Conservation (phyloP, 768 basidiomycete genomes). For the Suillus occidentalis region DNA sequence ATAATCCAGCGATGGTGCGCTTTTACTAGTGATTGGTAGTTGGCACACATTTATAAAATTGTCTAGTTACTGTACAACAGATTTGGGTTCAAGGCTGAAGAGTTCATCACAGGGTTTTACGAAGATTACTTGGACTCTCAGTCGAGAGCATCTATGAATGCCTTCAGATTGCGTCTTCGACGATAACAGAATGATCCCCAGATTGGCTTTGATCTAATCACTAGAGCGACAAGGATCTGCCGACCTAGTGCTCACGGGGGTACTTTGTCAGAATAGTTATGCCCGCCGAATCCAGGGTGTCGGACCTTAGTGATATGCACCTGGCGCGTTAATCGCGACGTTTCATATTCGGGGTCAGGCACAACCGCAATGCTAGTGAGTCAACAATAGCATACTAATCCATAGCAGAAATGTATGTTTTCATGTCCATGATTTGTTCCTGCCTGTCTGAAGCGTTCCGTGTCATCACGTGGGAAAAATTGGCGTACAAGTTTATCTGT, state of each 20-base stretch:
- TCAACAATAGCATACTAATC: background rate
- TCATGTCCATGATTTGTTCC: background rate
- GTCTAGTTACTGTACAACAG: slow-evolving; percentile 74
- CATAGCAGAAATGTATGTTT: background rate
- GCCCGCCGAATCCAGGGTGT: background rate
- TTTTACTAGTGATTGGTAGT: slow-evolving; percentile 6
- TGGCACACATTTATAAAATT: background rate
- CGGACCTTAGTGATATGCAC: background rate
- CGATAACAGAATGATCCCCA: slow-evolving; percentile 33
- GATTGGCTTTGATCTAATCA: background rate
- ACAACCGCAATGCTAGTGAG: background rate
- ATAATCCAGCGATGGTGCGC: slow-evolving; percentile 75
- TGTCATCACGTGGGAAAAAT: background rate
- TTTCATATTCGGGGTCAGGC: too few species aligned
- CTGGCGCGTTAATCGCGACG: background rate
- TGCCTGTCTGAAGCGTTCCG: background rate
- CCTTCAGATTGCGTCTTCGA: slow-evolving; percentile 73
- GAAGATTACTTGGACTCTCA: slow-evolving; percentile 71
- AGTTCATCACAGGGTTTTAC: slow-evolving; percentile 81
- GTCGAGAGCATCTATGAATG: slow-evolving; percentile 77
- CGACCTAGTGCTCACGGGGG: background rate
- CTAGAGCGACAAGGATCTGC: background rate
- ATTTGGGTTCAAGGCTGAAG: slow-evolving; percentile 87
- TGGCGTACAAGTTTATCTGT: background rate
- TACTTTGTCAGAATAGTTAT: background rate